Percentiles rank a stretch among this genome's conserved stretches.
Evolutionary conservation across 129 eudicot species (phyloP).

Genomic region (Pulicaria dysenterica): DNA sequence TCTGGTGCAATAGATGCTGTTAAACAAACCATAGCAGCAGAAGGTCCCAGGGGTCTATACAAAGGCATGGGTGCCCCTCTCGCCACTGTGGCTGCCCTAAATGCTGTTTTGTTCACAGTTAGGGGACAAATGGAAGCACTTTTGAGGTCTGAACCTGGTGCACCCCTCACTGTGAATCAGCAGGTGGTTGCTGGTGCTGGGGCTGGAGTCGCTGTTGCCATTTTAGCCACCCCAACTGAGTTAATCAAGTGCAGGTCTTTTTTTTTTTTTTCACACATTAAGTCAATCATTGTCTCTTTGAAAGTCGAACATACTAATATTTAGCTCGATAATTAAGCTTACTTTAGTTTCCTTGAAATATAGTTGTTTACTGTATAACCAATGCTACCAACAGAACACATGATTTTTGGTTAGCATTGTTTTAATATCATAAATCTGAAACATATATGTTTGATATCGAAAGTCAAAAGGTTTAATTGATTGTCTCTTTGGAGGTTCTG

Average conservation of each 20-base stretch:
- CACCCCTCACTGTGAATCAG: conserved; percentile 72
- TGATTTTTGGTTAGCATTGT: neutral
- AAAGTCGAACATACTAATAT: conserved; percentile 1
- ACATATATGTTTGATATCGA: neutral
- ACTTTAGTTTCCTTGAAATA: neutral
- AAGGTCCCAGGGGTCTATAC: conserved; percentile 86
- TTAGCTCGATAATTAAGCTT: neutral
- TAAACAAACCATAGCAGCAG: conserved; percentile 85
- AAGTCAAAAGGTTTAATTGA: neutral
- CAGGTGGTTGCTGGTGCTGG: conserved; percentile 88
- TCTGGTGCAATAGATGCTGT: conserved; percentile 96
- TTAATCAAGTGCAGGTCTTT: conserved; percentile 90
- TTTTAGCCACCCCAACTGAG: conserved; percentile 91
- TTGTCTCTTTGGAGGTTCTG: neutral
- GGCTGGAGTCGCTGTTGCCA: conserved; percentile 85
- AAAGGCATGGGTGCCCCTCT: conserved; percentile 99
- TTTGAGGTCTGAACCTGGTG: conserved; percentile 79
- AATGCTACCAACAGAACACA: neutral
- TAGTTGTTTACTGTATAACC: neutral
- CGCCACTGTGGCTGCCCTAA: conserved; percentile 95
- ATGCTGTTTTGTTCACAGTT: conserved; percentile 79
- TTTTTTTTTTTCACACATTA: neutral
- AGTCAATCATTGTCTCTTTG: conserved; percentile 11
- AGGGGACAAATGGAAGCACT: conserved; percentile 89
- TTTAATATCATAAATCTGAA: neutral